Conservation (phyloP, 768 basidiomycete genomes). For the Symmetrospora coprosmae region DNA sequence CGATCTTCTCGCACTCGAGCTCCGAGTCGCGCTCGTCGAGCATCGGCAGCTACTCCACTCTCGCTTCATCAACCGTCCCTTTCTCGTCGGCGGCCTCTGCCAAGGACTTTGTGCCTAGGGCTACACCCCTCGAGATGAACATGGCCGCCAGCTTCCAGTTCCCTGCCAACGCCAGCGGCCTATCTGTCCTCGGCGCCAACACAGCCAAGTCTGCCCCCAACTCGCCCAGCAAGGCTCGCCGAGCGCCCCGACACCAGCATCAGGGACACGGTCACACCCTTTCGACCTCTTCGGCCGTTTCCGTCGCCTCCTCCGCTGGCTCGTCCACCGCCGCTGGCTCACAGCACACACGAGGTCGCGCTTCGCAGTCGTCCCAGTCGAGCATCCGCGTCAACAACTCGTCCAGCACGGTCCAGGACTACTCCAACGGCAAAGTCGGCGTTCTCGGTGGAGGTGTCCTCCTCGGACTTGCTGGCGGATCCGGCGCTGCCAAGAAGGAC, state of each 20-base stretch:
- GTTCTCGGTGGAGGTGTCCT: slow-evolving; percentile 33
- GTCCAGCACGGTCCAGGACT: slow-evolving; percentile 25
- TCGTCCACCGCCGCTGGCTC: neutral
- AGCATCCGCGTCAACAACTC: neutral
- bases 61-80: neutral
- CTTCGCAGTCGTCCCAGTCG: neutral
- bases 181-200: neutral
- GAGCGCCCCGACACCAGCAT: neutral
- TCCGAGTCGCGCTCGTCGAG: slow-evolving; percentile 2
- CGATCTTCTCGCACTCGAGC: slow-evolving; percentile 13
- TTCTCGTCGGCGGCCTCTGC: neutral
- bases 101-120: neutral
- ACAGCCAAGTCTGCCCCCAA: neutral
- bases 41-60: slow-evolving; percentile 6
- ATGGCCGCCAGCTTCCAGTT: slow-evolving; percentile 5
- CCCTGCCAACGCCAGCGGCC: neutral
- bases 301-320: neutral
- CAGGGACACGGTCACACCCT: slow-evolving; percentile 4
- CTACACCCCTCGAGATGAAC: slow-evolving; percentile 1
- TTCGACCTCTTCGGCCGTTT: neutral
- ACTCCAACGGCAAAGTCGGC: slow-evolving; percentile 33
- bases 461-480: slow-evolving; percentile 24
- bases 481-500: neutral
- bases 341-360: slow-evolving; percentile 13
- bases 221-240: neutral